Evolutionary conservation across 1,139 yeast species (phyloP).

Genomic region (Debaryomyces sp.): DNA sequence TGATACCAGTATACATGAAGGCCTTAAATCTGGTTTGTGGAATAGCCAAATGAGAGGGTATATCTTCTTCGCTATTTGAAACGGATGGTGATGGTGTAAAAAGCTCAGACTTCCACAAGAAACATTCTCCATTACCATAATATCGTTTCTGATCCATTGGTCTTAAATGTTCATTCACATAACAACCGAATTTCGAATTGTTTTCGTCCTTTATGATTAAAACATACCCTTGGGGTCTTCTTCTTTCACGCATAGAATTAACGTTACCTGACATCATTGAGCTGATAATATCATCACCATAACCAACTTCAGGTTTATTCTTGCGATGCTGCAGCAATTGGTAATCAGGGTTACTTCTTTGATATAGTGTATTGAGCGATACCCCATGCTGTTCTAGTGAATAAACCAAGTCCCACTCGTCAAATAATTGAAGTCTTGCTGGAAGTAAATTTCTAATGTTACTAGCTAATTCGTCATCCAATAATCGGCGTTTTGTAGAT

Average conservation of each 20-base stretch:
- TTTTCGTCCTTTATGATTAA: slow-evolving; percentile 65
- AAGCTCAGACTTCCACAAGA: slow-evolving; percentile 73
- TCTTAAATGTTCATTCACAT: slow-evolving; percentile 70
- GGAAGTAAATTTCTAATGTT: slow-evolving; percentile 78
- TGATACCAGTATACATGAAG: slow-evolving; percentile 84
- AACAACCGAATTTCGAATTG: slow-evolving; percentile 79
- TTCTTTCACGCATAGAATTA: slow-evolving; percentile 18
- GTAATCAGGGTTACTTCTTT: slow-evolving; percentile 35
- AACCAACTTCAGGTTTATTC: slow-evolving; percentile 32
- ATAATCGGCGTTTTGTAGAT: slow-evolving; percentile 57
- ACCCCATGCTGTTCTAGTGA: slow-evolving; percentile 92
- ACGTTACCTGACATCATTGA: slow-evolving; percentile 33
- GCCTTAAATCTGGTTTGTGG: slow-evolving; percentile 60
- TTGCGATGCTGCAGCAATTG: slow-evolving; percentile 29
- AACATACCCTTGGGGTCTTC: slow-evolving; percentile 66
- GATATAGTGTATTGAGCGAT: slow-evolving; percentile 73
- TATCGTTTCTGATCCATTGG: slow-evolving; percentile 73
- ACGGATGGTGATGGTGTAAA: neutral
- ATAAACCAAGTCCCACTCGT: slow-evolving; percentile 77
- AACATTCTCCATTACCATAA: slow-evolving; percentile 95
- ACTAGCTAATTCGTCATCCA: slow-evolving; percentile 65
- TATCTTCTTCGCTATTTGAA: slow-evolving; percentile 7
- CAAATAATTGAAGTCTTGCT: slow-evolving; percentile 71
- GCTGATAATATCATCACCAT: slow-evolving; percentile 38
- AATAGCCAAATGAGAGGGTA: neutral